Conservation (phyloP, 257 asterid species). For the Datura wrightii region DNA sequence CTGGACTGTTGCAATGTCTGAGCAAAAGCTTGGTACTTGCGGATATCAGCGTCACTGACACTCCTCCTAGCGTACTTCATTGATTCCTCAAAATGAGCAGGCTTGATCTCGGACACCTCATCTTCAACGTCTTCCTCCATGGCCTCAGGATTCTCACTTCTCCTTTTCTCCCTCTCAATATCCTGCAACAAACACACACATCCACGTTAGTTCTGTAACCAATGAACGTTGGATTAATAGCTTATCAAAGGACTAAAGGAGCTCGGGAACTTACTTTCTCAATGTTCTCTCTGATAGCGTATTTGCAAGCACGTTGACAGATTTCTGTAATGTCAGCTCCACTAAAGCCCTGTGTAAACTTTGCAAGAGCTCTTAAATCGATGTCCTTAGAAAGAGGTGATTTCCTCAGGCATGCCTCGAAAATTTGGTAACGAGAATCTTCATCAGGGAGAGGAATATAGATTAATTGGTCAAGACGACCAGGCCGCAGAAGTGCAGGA, state of each 20-base stretch:
- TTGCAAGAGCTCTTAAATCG: conserved; percentile 79
- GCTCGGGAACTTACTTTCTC: conserved; percentile 60
- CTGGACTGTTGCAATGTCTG: conserved; percentile 73
- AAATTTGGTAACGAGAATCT: conserved; percentile 81
- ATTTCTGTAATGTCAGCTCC: conserved; percentile 94
- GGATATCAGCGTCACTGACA: conserved; percentile 61
- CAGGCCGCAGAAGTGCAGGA: conserved; percentile 93
- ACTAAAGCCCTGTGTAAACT: conserved; percentile 88
- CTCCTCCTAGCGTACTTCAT: conserved; percentile 68
- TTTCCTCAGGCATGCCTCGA: conserved; percentile 83
- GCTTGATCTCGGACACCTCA: conserved; percentile 60
- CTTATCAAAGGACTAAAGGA: neutral
- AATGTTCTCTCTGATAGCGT: conserved; percentile 88
- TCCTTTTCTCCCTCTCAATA: conserved; percentile 61
- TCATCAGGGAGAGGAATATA: conserved; percentile 91
- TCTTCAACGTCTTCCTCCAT: conserved; percentile 72
- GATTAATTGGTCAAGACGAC: conserved; percentile 86
- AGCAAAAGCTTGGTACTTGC: conserved; percentile 64
- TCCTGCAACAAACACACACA: conserved; percentile 50
- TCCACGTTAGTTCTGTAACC: neutral
- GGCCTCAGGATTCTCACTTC: conserved; percentile 59
- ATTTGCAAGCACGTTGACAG: conserved; percentile 91
- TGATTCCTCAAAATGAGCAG: conserved; percentile 66
- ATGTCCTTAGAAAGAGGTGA: conserved; percentile 83
- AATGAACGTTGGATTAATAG: neutral